Conservation (phyloP, 495 filamentous ascomycete species). For the Penicillium riverlandense region DNA sequence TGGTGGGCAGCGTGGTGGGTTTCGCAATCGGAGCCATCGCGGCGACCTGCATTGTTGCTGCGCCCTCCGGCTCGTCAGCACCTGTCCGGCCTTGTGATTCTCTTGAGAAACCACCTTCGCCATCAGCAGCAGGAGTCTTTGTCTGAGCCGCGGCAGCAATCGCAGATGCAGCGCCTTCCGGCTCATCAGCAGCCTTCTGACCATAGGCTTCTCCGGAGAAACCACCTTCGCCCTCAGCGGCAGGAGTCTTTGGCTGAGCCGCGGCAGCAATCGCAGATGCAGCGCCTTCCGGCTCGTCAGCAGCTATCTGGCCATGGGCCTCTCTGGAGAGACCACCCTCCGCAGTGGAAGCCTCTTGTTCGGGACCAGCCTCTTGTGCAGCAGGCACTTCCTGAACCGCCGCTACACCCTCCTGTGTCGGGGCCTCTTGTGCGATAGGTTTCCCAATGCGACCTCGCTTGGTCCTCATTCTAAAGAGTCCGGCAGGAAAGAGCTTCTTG, state of each 20-base stretch:
- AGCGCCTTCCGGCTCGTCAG: slow-evolving; percentile 1
- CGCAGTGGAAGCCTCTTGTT: not conserved
- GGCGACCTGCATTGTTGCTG: not conserved
- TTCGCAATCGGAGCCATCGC: not conserved
- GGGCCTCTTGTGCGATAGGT: slow-evolving; percentile 3
- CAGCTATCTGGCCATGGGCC: not conserved
- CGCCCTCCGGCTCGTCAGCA: slow-evolving; percentile 1
- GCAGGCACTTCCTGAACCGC: not conserved
- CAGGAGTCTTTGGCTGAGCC: slow-evolving; percentile 1
- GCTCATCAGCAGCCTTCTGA: not conserved
- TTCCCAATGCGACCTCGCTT: slow-evolving; percentile 12
- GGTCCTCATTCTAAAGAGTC: slow-evolving; percentile 21
- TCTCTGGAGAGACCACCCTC: too few species aligned
- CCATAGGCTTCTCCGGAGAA: not conserved
- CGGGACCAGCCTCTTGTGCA: slow-evolving; percentile 2
- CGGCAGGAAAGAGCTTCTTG: slow-evolving; percentile 13
- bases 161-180: not conserved
- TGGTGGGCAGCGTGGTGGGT: not conserved
- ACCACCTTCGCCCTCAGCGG: not conserved
- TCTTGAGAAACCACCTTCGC: not conserved
- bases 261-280: too few species aligned
- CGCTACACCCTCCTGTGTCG: slow-evolving; percentile 1
- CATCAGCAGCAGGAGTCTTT: slow-evolving; percentile 4
- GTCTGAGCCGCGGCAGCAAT: not conserved
- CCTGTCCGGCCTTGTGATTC: slow-evolving; percentile 1